Conservation (phyloP, 805 yeast species). For the Candida chauliodis region DNA sequence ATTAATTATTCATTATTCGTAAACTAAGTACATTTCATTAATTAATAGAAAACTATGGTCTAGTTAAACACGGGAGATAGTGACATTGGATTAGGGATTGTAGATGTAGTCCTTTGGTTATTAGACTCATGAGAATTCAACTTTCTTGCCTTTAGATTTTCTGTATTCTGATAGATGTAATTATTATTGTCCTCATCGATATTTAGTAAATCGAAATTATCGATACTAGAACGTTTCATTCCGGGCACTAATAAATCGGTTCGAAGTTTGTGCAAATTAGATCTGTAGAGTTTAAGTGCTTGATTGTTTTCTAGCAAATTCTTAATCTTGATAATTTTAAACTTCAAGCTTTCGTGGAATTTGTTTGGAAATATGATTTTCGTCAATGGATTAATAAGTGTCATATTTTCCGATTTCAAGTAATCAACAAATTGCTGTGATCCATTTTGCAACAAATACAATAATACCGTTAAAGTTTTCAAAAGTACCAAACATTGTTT, state of each 20-base stretch:
- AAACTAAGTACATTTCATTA: too few species aligned
- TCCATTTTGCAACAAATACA: conserved; percentile 52
- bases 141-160: conserved; percentile 3
- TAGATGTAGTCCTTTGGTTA: conserved; percentile 1
- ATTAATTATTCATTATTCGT: too few species aligned
- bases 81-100: not conserved
- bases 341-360: conserved; percentile 30
- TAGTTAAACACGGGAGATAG: conserved; percentile 3
- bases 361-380: conserved; percentile 11
- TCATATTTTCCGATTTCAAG: conserved; percentile 21
- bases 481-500: conserved; percentile 16
- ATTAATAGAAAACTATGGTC: too few species aligned
- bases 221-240: conserved; percentile 15
- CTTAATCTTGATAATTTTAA: conserved; percentile 32
- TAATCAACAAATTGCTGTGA: conserved; percentile 48
- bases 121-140: not conserved
- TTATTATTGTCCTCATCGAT: not conserved
- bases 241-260: conserved; percentile 43
- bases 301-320: conserved; percentile 27
- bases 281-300: conserved; percentile 36
- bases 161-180: conserved; percentile 1
- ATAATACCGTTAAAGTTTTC: conserved; percentile 51
- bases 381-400: conserved; percentile 17
- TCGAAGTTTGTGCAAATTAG: conserved; percentile 37
- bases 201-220: conserved; percentile 8